Evolutionary conservation across 1,284 basidiomycete genomes (phyloP), one percentile per base, ranked within the genome.

Genomic region (Ustilago cynodontis): DNA sequence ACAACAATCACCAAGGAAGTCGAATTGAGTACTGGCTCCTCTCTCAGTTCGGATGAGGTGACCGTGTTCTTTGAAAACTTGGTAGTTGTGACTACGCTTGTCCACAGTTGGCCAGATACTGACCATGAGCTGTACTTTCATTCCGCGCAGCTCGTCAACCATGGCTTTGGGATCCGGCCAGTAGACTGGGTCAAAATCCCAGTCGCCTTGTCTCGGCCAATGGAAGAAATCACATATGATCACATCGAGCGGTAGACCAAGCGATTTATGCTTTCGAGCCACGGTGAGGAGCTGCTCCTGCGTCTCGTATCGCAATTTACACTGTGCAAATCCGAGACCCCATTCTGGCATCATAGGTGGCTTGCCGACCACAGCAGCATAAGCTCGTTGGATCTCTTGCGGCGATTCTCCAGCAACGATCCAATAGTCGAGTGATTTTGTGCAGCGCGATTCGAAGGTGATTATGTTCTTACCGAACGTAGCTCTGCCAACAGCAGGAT

Each of bases 181-280:
- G 49, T 72, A 72, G 56, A 24, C 20, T 0, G 53, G 37, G 22
- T 72, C 70, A 33, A 67, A 72, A 2, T n/a, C 53, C 70, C 70
- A 72, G 20, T 72, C 65, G 22, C 70, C 70, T 20, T 72, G 70
- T 5, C 20, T 16, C 1, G 64, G 59, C 70, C 70, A 72, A 45
- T 72, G 70, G 55, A 72, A 72, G n/a, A 72, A 72, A 28, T 72
- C 70, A 54, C 54, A 56, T 7, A 72, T 43, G 41, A 72, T 67
- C 3, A 67, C 58, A 35, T 67, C 70, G 33, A 72, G 59, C 6
- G 70, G 70, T 0, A 72, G 43, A 1, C 59, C 59, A 14, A 65
- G 65, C 2, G 49, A 22, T n/a, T 59, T 58, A 39, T 72, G 59
- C 59, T 72, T 62, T 11, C 70, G 35, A 24, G 65, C 70, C 0